Evolutionary conservation across 2,329 filamentous ascomycete species (phyloP).

Genomic region (Aspergillus spinulosporus): DNA sequence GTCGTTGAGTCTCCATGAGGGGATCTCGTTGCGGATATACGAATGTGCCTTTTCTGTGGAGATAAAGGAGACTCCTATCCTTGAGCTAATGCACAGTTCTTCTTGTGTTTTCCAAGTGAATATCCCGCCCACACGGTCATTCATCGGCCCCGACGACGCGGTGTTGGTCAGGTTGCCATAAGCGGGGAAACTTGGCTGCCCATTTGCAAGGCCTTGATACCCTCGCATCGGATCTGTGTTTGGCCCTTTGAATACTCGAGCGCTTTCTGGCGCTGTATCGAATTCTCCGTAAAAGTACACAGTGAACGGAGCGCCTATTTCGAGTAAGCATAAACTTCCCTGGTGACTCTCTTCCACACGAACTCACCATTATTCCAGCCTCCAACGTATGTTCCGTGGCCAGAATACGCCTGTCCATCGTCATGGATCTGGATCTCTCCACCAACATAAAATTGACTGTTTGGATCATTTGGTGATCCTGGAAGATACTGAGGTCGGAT

Average conservation of each 20-base stretch:
- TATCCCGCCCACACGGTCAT: conserved; percentile 58
- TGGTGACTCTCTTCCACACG: not conserved
- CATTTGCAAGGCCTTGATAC: conserved; percentile 57
- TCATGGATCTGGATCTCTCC: conserved; percentile 42
- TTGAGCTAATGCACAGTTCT: conserved; percentile 55
- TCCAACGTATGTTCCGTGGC: conserved; percentile 51
- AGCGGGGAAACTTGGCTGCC: conserved; percentile 57
- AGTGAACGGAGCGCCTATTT: conserved; percentile 39
- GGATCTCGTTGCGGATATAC: conserved; percentile 66
- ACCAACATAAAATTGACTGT: conserved; percentile 46
- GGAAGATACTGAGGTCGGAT: conserved; percentile 48
- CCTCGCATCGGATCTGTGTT: conserved; percentile 38
- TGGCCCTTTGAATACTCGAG: conserved; percentile 39
- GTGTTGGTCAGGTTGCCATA: conserved; percentile 51
- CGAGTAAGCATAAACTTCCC: not conserved
- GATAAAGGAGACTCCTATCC: conserved; percentile 69
- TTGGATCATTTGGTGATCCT: conserved; percentile 40
- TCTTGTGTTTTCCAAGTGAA: conserved; percentile 60
- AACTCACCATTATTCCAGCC: conserved; percentile 46
- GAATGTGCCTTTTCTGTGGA: conserved; percentile 63
- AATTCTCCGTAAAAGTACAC: conserved; percentile 50
- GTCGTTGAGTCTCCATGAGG: conserved; percentile 60
- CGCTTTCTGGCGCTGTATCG: conserved; percentile 37
- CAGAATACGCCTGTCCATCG: conserved; percentile 45
- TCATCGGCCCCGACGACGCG: conserved; percentile 56